A percentile compares a stretch with the other conserved stretches of the same genome.
Evolutionary conservation across 208 protist species (phyloP).

Genomic region (Trypanosoma theileri): DNA sequence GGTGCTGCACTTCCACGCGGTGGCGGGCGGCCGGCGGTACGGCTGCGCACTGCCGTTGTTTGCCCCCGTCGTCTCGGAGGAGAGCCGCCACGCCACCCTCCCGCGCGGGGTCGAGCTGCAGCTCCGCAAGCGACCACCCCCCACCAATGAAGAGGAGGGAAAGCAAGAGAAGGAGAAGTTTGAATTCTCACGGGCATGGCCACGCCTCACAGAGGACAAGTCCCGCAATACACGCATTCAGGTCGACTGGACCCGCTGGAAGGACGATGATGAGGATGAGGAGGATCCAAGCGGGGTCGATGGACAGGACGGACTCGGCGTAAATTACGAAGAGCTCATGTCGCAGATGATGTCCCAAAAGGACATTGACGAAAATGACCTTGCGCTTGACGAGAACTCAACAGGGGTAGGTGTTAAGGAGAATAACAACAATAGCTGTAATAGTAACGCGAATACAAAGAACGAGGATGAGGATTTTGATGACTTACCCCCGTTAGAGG

Average conservation of each 20-base stretch:
- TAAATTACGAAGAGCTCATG: constrained; percentile 35
- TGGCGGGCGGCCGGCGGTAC: constrained; percentile 35
- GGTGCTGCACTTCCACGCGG: constrained; percentile 32
- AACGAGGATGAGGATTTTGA: constrained; percentile 29
- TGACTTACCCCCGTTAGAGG: constrained; percentile 37
- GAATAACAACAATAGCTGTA: background rate
- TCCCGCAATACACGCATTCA: constrained; percentile 66
- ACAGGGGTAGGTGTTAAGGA: background rate
- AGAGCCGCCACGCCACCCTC: constrained; percentile 70
- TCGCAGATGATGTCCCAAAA: constrained; percentile 30
- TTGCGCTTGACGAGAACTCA: background rate
- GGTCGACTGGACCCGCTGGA: constrained; percentile 87
- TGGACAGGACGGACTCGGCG: constrained; percentile 29
- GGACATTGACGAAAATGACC: constrained; percentile 35
- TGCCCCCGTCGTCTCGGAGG: constrained; percentile 58
- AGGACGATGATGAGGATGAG: constrained; percentile 70
- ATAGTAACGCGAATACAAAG: constrained; percentile 5
- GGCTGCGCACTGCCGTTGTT: constrained; percentile 55
- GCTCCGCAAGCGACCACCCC: constrained; percentile 60
- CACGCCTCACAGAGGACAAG: constrained; percentile 69
- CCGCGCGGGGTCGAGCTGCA: constrained; percentile 78
- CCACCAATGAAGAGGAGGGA: constrained; percentile 34
- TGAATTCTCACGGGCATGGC: constrained; percentile 52
- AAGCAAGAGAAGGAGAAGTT: background rate
- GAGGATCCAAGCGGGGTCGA: constrained; percentile 16